Percentiles rank a stretch among this genome's conserved stretches.
Evolutionary conservation across 352 stramenopile species (phyloP).

Genomic region (Phytophthora colocasiae): DNA sequence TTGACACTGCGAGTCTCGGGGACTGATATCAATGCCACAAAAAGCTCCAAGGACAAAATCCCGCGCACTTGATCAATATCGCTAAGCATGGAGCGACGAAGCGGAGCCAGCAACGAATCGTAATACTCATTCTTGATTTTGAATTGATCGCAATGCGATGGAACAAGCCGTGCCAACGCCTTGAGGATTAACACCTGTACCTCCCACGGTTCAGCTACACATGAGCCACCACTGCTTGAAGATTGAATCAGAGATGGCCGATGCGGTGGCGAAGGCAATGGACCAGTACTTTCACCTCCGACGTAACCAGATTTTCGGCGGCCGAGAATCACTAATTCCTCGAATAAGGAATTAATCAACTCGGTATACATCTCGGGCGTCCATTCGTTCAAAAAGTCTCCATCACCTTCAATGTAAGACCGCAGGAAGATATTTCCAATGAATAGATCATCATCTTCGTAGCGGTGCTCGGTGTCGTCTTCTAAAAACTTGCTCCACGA

Average conservation of each 20-base stretch:
- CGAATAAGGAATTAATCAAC: constrained; percentile 73
- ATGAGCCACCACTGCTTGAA: constrained; percentile 25
- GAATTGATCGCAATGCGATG: constrained; percentile 56
- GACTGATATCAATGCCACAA: constrained; percentile 64
- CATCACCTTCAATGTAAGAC: constrained; percentile 84
- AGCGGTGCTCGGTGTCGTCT: constrained; percentile 27
- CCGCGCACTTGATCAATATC: constrained; percentile 82
- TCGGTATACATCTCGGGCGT: constrained; percentile 73
- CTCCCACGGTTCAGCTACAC: constrained; percentile 68
- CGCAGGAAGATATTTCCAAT: constrained; percentile 84
- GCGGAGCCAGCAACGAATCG: constrained; percentile 63
- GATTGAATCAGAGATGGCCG: constrained; percentile 23
- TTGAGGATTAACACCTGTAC: constrained; percentile 85
- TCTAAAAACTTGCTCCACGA: constrained; percentile 20
- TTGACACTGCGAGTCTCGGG: constrained; percentile 61
- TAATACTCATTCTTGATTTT: constrained; percentile 68
- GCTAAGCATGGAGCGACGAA: constrained; percentile 70
- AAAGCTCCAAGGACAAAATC: constrained; percentile 73
- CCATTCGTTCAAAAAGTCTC: constrained; percentile 81
- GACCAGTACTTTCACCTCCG: constrained; percentile 26
- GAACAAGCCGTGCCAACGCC: constrained; percentile 68
- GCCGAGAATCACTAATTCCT: constrained; percentile 54
- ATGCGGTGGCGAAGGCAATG: constrained; percentile 18
- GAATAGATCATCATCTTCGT: constrained; percentile 70
- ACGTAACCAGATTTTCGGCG: constrained; percentile 63